Evolutionary conservation across 352 stramenopile species (phyloP), one percentile per base, ranked within the genome.

Genomic region (Globisporangium sylvaticum): DNA sequence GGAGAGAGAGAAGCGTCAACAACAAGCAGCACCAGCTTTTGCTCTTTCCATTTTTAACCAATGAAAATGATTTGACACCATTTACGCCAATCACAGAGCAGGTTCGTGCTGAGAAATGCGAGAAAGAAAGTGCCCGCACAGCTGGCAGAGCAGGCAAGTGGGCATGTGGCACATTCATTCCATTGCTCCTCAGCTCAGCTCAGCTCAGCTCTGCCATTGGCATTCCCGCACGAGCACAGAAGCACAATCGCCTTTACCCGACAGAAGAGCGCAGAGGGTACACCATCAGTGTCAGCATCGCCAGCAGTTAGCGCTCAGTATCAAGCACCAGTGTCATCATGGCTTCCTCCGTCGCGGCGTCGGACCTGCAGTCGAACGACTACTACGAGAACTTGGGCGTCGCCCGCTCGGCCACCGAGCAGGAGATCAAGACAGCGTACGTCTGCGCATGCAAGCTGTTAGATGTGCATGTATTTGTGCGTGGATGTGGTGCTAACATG

Each of bases 351-450:
- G 18, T 56, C n/a, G 58, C 29, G 52, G 74, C 78, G 68, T 73
- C 74, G 14, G 72, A 94, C 72, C 75, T 96, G 10, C 50, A 72
- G 48, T 94, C 88, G 27, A 73, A 73, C 66, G 86, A 96, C 77
- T 96, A 96, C 74, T 96, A 96, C 58, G 84, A 90, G 71, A 96
- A 96, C 66, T 69, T 96, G 54, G 88, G 88, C 66, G 80, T 96
- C 31, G 65, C 75, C 18, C 83, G 81, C 53, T 76, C 71, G 1
- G 88, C 86, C 37, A 87, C 83, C 0, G 80, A 91, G 44, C 75
- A 91, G 64, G 81, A 96, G 69, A 92, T 96, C 72, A 96, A 96
- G 67, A 87, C 79, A 52, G 88, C 88, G 88, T 95, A 78, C 67
- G 86, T 82, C 42, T 24, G n/a, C 15, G 15, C 0, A 22, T 48